These are phyloP conservation scores for Mycena maculata DNA, from an alignment of 768 basidiomycete species.

Conservation along the genomic window DNA sequence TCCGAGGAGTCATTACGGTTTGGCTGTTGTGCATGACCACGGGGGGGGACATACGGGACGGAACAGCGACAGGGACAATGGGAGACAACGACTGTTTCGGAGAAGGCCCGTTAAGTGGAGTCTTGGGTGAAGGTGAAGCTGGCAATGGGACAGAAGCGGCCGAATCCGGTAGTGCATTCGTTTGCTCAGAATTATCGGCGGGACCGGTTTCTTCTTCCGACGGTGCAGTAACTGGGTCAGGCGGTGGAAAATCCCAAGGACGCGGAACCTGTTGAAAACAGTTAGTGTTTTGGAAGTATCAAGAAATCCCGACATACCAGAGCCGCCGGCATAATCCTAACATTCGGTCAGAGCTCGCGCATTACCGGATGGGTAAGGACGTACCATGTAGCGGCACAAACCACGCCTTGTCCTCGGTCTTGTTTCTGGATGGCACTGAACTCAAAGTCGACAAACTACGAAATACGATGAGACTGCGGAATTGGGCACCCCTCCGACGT, in stretches of 20 bases:
- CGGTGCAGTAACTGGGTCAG: slow-evolving; percentile 44
- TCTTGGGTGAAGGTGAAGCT: neutral
- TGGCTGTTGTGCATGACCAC: slow-evolving; percentile 22
- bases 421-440: slow-evolving; percentile 71
- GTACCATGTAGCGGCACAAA: slow-evolving; percentile 91
- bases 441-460: slow-evolving; percentile 82
- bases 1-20: slow-evolving; percentile 10
- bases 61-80: slow-evolving; percentile 37
- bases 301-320: slow-evolving; percentile 50
- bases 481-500: no score
- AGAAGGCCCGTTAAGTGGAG: neutral
- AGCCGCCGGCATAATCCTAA: slow-evolving; percentile 83
- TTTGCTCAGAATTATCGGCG: slow-evolving; percentile 1
- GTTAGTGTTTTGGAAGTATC: slow-evolving; percentile 5
- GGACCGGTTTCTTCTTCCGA: slow-evolving; percentile 23
- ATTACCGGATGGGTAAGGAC: slow-evolving; percentile 30
- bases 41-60: slow-evolving; percentile 27
- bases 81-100: slow-evolving; percentile 17
- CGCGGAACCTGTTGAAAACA: slow-evolving; percentile 65
- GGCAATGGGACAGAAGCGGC: slow-evolving; percentile 15
- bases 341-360: neutral
- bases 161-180: slow-evolving; percentile 5
- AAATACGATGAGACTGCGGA: no score
- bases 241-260: slow-evolving; percentile 79
- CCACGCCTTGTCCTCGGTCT: slow-evolving; percentile 80